These are phyloP conservation scores for Botrytis medusae DNA, from an alignment of 2,329 filamentous ascomycete genomes.

Conservation along the genomic window DNA sequence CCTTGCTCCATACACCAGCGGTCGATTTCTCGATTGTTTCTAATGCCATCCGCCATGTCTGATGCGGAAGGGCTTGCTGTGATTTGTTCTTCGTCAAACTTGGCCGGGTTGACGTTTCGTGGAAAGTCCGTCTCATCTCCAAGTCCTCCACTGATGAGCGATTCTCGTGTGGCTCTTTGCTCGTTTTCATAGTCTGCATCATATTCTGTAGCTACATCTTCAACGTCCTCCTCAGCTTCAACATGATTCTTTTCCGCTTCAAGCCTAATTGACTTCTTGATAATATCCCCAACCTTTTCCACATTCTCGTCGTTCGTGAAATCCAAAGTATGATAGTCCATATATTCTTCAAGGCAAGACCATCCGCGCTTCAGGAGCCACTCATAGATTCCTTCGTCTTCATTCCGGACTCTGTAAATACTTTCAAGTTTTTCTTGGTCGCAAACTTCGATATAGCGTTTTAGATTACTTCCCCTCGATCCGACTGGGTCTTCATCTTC, in stretches of 20 bases:
- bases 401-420: neutral
- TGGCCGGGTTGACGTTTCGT: neutral
- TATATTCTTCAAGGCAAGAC: neutral
- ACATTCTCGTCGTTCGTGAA: neutral
- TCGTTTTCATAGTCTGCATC: neutral
- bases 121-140: neutral
- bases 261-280: neutral
- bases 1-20: neutral
- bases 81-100: conserved; percentile 42
- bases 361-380: neutral
- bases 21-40: neutral
- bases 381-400: conserved; percentile 3
- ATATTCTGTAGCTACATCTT: neutral
- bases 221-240: neutral
- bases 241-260: neutral
- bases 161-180: neutral
- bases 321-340: neutral
- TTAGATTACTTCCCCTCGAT: neutral
- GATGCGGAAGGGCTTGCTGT: conserved; percentile 43
- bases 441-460: neutral
- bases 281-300: neutral
- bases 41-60: conserved; percentile 39
- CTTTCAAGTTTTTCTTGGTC: neutral
- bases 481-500: neutral
- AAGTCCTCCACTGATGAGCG: too few species aligned